phyloP scores from a whole-genome alignment of 2,329 filamentous ascomycete genomes.

The Colletotrichum euphorbiae region DNA sequence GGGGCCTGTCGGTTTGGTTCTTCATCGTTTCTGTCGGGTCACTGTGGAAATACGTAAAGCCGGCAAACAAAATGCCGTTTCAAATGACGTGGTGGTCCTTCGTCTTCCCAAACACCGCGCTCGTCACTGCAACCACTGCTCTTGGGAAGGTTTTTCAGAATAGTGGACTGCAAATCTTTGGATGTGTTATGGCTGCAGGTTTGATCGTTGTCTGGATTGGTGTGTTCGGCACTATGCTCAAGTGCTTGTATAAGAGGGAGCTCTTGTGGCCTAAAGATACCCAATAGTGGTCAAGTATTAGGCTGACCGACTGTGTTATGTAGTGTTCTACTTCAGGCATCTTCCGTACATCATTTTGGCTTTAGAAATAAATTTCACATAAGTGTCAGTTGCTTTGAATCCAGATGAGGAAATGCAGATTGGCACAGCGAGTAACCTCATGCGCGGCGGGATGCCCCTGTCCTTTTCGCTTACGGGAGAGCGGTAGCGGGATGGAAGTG shows the following conservation, averaged over 20 bases:
- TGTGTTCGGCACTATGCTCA: conserved; percentile 77
- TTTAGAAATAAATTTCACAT: too few species aligned
- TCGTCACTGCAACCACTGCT: conserved; percentile 79
- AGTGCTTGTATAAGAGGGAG: conserved; percentile 72
- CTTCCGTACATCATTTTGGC: too few species aligned
- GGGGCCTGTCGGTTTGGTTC: conserved; percentile 87
- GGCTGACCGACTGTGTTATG: background rate
- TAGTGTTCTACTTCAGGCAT: too few species aligned
- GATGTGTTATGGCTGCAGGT: conserved; percentile 73
- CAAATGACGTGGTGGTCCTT: conserved; percentile 91
- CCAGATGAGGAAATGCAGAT: too few species aligned
- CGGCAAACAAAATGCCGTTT: conserved; percentile 73
- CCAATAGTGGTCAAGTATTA: conserved; percentile 13
- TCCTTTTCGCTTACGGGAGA: conserved; percentile 30
- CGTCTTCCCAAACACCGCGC: conserved; percentile 82
- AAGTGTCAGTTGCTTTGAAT: too few species aligned
- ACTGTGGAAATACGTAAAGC: conserved; percentile 73
- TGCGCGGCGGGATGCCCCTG: background rate
- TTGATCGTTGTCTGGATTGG: conserved; percentile 76
- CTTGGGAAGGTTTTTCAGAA: conserved; percentile 73
- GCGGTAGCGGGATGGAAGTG: conserved; percentile 20
- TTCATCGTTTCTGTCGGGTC: conserved; percentile 84
- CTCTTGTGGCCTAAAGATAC: conserved; percentile 81
- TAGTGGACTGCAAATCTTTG: conserved; percentile 72
- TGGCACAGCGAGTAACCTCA: too few species aligned